Conservation (phyloP, 1,284 basidiomycete species). For the Ganoderma leucocontextum region DNA sequence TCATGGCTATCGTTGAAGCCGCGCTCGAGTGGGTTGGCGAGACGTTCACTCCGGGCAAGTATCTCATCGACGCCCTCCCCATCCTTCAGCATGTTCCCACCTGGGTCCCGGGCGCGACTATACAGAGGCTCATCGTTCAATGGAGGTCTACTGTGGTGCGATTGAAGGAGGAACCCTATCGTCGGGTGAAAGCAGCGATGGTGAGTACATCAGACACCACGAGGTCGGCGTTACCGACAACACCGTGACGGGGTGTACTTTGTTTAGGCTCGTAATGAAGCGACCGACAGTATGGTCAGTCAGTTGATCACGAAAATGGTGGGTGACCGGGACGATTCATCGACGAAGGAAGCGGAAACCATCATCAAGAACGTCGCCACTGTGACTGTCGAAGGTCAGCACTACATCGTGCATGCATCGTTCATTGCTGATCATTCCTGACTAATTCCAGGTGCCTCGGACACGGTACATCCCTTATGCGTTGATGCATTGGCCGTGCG, state of each 20-base stretch:
- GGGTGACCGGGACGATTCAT: neutral
- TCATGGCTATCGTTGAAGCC: constrained; percentile 9
- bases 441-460: constrained; percentile 9
- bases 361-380: constrained; percentile 12
- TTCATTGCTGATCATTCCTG: neutral
- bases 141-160: neutral
- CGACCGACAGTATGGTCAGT: neutral
- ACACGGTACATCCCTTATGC: constrained; percentile 16
- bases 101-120: constrained; percentile 24
- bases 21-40: neutral
- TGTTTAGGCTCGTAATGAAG: neutral
- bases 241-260: neutral
- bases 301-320: neutral
- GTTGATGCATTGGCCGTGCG: no score
- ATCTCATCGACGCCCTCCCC: constrained; percentile 30
- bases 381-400: constrained; percentile 10
- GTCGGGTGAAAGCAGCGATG: neutral
- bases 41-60: constrained; percentile 11
- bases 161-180: neutral
- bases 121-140: constrained; percentile 1
- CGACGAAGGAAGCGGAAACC: neutral
- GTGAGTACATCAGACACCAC: neutral
- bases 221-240: neutral
- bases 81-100: constrained; percentile 33
- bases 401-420: neutral